Percentiles rank a stretch among this genome's conserved stretches.
Conservation (phyloP, 163 green algal species). For the Chlamydomonas reinhardtii region DNA sequence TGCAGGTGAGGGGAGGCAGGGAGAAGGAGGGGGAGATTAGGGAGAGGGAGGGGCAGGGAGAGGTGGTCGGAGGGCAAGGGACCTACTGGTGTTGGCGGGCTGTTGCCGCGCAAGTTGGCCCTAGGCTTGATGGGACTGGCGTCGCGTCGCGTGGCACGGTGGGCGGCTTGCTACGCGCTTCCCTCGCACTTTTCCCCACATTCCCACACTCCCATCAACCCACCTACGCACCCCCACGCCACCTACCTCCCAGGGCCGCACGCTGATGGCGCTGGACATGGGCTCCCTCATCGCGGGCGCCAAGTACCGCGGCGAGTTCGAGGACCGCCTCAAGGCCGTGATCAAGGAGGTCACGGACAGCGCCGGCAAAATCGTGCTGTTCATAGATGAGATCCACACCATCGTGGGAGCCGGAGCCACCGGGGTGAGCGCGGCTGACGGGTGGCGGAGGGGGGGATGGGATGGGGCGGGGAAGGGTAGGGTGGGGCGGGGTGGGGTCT, state of each 20-base stretch:
- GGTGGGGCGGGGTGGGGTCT: too few relatives aligned
- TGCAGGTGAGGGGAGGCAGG: conserved; percentile 65
- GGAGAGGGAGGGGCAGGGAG: too few relatives aligned
- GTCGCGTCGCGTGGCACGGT: too few relatives aligned
- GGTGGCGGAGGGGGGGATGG: too few relatives aligned
- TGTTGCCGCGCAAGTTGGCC: too few relatives aligned
- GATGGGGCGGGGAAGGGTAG: too few relatives aligned
- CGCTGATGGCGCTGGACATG: conserved; percentile 95
- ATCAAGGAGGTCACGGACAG: conserved; percentile 90
- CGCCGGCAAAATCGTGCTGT: conserved; percentile 90
- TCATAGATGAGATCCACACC: conserved; percentile 99
- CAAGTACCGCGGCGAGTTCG: conserved; percentile 97
- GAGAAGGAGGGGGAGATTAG: not conserved
- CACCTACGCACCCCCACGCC: not conserved
- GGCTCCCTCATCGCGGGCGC: conserved; percentile 94
- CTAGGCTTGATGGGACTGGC: too few relatives aligned
- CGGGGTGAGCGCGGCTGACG: conserved; percentile 46
- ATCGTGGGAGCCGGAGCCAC: conserved; percentile 79
- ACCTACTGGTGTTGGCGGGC: too few relatives aligned
- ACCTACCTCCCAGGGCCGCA: conserved; percentile 64
- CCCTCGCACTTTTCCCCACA: too few relatives aligned
- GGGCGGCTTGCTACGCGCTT: too few relatives aligned
- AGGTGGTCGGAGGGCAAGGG: too few relatives aligned
- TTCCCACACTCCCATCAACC: not conserved
- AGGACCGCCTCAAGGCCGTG: conserved; percentile 94